Conservation (phyloP, 495 filamentous ascomycete genomes). For the Daldinia loculata region DNA sequence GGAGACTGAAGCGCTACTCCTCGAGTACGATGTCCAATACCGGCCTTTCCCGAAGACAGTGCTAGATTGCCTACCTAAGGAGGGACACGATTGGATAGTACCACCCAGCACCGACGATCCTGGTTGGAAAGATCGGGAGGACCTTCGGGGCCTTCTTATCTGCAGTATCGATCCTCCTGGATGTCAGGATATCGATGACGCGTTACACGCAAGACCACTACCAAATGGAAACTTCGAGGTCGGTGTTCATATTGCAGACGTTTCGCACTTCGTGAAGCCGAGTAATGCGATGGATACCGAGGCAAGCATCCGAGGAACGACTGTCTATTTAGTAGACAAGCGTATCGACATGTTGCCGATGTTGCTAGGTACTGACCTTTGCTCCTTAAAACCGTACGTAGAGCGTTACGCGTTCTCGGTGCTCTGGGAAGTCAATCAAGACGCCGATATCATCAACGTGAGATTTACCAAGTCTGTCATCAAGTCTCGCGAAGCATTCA, state of each 20-base stretch:
- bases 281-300: constrained; percentile 97
- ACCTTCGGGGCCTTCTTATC: constrained; percentile 84
- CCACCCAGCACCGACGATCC: constrained; percentile 76
- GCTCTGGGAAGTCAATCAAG: constrained; percentile 87
- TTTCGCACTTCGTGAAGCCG: constrained; percentile 97
- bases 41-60: constrained; percentile 96
- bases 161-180: constrained; percentile 97
- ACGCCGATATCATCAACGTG: constrained; percentile 82
- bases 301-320: constrained; percentile 91
- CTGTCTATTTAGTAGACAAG: constrained; percentile 97
- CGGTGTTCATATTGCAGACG: constrained; percentile 98
- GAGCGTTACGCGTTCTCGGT: constrained; percentile 97
- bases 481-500: constrained; percentile 96
- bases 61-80: constrained; percentile 86
- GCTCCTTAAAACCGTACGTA: constrained; percentile 96
- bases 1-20: constrained; percentile 91
- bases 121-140: constrained; percentile 84
- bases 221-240: constrained; percentile 96
- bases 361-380: constrained; percentile 93
- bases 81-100: constrained; percentile 95
- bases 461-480: constrained; percentile 97
- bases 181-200: constrained; percentile 98
- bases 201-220: constrained; percentile 82
- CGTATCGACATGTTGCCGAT: constrained; percentile 99
- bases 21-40: constrained; percentile 98